These are phyloP conservation scores for Cutaneotrichosporon curvatum DNA, from an alignment of 1,284 basidiomycete species.

Conservation along the genomic window DNA sequence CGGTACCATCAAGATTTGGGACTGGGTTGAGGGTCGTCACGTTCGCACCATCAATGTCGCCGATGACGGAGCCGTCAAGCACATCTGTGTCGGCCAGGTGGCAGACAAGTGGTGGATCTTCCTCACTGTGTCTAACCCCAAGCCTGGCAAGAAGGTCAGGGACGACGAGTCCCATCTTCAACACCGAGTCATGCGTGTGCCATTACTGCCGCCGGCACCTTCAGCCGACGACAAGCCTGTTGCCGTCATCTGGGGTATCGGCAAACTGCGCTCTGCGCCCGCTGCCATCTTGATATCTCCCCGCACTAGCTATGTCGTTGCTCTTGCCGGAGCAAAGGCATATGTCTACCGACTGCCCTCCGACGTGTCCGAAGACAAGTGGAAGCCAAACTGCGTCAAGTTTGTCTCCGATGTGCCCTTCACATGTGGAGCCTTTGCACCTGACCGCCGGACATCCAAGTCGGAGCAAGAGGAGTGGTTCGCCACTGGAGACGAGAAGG, in stretches of 20 bases:
- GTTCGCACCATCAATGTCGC: slow-evolving; percentile 62
- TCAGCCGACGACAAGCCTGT: slow-evolving; percentile 10
- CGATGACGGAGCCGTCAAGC: slow-evolving; percentile 58
- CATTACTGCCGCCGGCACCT: slow-evolving; percentile 6
- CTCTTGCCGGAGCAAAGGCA: slow-evolving; percentile 69
- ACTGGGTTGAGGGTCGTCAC: slow-evolving; percentile 78
- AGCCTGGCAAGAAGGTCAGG: slow-evolving; percentile 14
- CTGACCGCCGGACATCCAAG: slow-evolving; percentile 45
- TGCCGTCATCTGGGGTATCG: slow-evolving; percentile 2
- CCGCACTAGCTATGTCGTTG: slow-evolving; percentile 66
- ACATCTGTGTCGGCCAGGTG: slow-evolving; percentile 31
- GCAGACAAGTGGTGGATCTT: slow-evolving; percentile 36
- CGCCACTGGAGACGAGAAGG: slow-evolving; percentile 83
- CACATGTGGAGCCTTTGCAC: slow-evolving; percentile 83
- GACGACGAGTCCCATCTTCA: slow-evolving; percentile 10
- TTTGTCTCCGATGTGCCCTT: slow-evolving; percentile 58
- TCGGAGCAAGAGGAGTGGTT: slow-evolving; percentile 68
- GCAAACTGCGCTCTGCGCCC: slow-evolving; percentile 29
- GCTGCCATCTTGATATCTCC: slow-evolving; percentile 59
- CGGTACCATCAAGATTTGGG: slow-evolving; percentile 83
- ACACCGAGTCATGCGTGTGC: slow-evolving; percentile 24
- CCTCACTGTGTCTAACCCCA: slow-evolving; percentile 22
- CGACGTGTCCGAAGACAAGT: slow-evolving; percentile 17
- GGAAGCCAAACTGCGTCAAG: slow-evolving; percentile 59
- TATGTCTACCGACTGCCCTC: slow-evolving; percentile 62